Evolutionary conservation across 1,284 basidiomycete genomes (phyloP), one percentile per base, ranked within the genome.

Genomic region (Boletus holoroseus): DNA sequence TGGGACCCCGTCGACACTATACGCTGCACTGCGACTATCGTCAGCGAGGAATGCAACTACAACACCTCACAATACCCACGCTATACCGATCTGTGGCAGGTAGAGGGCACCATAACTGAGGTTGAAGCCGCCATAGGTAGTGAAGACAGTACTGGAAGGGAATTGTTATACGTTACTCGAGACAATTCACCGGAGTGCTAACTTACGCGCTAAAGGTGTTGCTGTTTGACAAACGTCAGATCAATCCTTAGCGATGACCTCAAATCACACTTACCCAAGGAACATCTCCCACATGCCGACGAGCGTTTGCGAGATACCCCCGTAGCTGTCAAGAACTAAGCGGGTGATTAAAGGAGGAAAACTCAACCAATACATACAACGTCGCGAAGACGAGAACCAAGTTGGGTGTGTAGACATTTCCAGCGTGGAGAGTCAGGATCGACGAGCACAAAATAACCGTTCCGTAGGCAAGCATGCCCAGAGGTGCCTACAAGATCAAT

Each of bases 251-350:
- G 7, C 6, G 11, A 35, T 18, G 37, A 30, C 16, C 16, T 44
- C 22, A 41, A 40, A 47, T 1, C 5, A 27, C 27, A 45, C 64
- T 41, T 44, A 62, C 63, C 63, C 62, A 32, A 67, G 63, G 51
- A 58, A 67, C 54, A 63, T 59, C 32, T 65, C 64, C 62, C 64
- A 67, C 63, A 66, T 62, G 39, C 64, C 62, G 6, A 63, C 62
- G 11, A 63, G 47, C 2, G 62, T 63, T 46, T 63, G 64, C 15
- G 55, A 59, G 36, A 66, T 67, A 28, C 63, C 62, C 7, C 63
- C 64, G 27, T 67, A 63, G 48, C 64, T 63, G n/a, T 36, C 34
- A 47, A 32, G 9, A 24, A 22, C 20, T 53, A 27, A 43, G 39
- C 2, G 4, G 22, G 18, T 26, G 11, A 16, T 18, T 16, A 37